Percentiles rank a stretch among this genome's conserved stretches.
Evolutionary conservation across 345 rosid genomes (phyloP).

Genomic region (Jatropha curcas): DNA sequence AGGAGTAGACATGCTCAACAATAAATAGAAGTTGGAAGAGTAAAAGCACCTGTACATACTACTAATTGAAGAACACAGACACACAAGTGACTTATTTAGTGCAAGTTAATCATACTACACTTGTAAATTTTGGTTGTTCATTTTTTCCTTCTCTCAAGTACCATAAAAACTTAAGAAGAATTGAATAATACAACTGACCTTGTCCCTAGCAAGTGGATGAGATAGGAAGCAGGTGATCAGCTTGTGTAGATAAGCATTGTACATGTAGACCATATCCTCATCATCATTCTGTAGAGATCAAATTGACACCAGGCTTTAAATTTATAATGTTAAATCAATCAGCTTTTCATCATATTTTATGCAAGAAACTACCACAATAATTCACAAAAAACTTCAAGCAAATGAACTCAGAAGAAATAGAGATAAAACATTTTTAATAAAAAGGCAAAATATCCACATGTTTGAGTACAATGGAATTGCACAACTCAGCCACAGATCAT

Average conservation of each 20-base stretch:
- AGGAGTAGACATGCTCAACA: not conserved
- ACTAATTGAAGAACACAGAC: not conserved
- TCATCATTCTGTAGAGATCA: conserved; percentile 48
- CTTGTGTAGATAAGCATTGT: conserved; percentile 92
- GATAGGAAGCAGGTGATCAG: conserved; percentile 83
- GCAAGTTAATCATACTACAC: not conserved
- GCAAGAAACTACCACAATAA: not conserved
- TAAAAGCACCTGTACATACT: not conserved
- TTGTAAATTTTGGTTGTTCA: not conserved
- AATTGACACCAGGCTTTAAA: not conserved
- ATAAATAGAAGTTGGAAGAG: not conserved
- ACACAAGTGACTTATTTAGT: not conserved
- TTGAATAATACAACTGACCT: conserved; percentile 49
- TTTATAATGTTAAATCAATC: too few relatives aligned
- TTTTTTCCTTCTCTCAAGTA: not conserved
- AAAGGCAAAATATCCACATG: not conserved
- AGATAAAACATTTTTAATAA: not conserved
- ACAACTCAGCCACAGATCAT: not conserved
- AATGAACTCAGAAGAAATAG: not conserved
- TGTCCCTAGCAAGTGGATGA: conserved; percentile 84
- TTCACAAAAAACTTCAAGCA: not conserved
- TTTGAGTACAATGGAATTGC: not conserved
- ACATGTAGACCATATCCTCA: conserved; percentile 89
- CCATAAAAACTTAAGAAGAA: conserved; percentile 2
- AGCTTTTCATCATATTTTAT: not conserved